Evolutionary conservation across 805 yeast genomes (phyloP).

Genomic region (Tetrapisispora taiwanensis): DNA sequence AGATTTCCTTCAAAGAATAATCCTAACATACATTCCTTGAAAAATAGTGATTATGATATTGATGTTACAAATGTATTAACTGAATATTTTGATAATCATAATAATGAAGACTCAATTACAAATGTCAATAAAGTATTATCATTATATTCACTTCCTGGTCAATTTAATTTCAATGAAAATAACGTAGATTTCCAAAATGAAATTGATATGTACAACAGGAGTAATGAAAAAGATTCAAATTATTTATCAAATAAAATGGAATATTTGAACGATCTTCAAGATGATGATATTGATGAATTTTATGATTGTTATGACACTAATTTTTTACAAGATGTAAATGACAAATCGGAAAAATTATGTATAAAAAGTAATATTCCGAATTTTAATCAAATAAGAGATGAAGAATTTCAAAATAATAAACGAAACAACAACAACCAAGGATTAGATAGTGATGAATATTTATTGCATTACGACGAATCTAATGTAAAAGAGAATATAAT

Average conservation of each 20-base stretch:
- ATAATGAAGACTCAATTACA: neutral
- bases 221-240: neutral
- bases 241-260: conserved; percentile 1
- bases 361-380: neutral
- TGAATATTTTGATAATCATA: neutral
- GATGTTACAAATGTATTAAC: neutral
- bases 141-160: neutral
- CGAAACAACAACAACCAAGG: neutral
- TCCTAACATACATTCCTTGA: neutral
- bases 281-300: conserved; percentile 2
- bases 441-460: neutral
- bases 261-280: neutral
- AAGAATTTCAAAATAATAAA: neutral
- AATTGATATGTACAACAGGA: neutral
- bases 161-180: neutral
- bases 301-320: neutral
- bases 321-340: neutral
- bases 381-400: neutral
- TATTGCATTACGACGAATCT: neutral
- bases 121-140: neutral
- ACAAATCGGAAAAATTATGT: neutral
- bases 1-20: neutral
- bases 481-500: neutral
- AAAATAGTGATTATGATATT: neutral
- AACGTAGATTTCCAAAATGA: conserved; percentile 1